phyloP scores from a whole-genome alignment of 768 basidiomycete species.

The Xerocomus spinulosus region DNA sequence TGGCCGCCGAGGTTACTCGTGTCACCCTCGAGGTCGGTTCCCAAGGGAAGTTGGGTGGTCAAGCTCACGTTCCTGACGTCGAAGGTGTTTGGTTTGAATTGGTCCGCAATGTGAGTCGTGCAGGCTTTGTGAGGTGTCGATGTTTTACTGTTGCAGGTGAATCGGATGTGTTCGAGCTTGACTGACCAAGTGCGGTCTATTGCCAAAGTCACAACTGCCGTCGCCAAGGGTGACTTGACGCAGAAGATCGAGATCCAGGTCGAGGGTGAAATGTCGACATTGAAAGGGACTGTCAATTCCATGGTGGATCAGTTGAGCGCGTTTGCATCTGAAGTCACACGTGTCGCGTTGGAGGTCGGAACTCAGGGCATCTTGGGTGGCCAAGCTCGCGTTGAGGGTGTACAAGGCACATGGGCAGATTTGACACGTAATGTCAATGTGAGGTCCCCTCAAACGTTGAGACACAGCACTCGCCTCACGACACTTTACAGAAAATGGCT shows the following conservation, averaged over 20 bases:
- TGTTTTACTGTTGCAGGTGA: slow-evolving; percentile 42
- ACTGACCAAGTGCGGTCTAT: slow-evolving; percentile 83
- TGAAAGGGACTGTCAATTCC: slow-evolving; percentile 84
- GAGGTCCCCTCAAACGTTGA: slow-evolving; percentile 3
- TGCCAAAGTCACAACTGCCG: slow-evolving; percentile 81
- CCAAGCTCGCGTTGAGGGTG: slow-evolving; percentile 85
- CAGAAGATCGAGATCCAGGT: slow-evolving; percentile 92
- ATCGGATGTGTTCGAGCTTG: slow-evolving; percentile 75
- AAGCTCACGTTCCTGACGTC: slow-evolving; percentile 83
- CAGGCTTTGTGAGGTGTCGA: neutral
- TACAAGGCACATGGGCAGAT: slow-evolving; percentile 91
- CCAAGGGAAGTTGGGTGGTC: slow-evolving; percentile 85
- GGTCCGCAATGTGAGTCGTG: slow-evolving; percentile 58
- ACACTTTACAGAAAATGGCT: slow-evolving; percentile 70
- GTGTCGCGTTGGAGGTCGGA: slow-evolving; percentile 85
- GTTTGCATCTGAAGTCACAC: slow-evolving; percentile 78
- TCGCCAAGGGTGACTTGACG: slow-evolving; percentile 86
- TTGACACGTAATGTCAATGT: slow-evolving; percentile 89
- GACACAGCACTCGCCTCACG: neutral
- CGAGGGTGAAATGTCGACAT: slow-evolving; percentile 81
- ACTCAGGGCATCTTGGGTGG: slow-evolving; percentile 89
- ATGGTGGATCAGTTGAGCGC: slow-evolving; percentile 91
- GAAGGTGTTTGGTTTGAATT: slow-evolving; percentile 90
- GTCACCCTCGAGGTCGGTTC: slow-evolving; percentile 84
- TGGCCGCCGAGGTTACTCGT: slow-evolving; percentile 79